phyloP scores from a whole-genome alignment of 805 yeast genomes.

The Metschnikowia kunwiensis region DNA sequence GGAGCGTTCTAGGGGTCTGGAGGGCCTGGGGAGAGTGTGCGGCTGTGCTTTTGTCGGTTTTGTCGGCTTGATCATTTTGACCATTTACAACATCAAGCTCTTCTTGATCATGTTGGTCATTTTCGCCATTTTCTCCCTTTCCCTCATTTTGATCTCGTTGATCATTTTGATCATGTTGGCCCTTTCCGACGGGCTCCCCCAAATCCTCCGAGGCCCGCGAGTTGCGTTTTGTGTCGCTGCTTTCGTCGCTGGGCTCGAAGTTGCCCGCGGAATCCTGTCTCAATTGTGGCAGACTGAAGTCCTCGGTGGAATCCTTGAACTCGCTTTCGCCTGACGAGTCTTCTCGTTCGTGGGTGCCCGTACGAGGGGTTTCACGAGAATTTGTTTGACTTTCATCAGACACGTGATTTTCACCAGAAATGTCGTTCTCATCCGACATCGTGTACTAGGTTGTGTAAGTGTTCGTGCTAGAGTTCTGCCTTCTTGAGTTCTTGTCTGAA shows the following conservation, averaged over 20 bases:
- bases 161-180: too few species aligned
- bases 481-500: too few species aligned
- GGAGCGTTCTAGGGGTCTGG: conserved; percentile 4
- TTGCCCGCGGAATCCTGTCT: not conserved
- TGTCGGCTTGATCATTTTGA: not conserved
- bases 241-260: not conserved
- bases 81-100: not conserved
- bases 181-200: too few species aligned
- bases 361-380: too few species aligned
- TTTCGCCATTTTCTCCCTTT: not conserved
- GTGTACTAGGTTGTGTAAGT: too few species aligned
- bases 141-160: too few species aligned
- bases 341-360: too few species aligned
- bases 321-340: conserved; percentile 5
- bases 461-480: too few species aligned
- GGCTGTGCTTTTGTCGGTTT: not conserved
- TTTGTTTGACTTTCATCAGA: too few species aligned
- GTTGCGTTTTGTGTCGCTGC: not conserved
- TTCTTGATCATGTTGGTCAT: not conserved
- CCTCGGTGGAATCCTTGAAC: conserved; percentile 7
- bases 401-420: too few species aligned
- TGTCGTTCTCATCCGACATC: too few species aligned
- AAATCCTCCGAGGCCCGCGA: too few species aligned
- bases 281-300: not conserved
- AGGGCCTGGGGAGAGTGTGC: not conserved